Evolutionary conservation across 805 yeast species (phyloP).

Genomic region (Metschnikowia matae): DNA sequence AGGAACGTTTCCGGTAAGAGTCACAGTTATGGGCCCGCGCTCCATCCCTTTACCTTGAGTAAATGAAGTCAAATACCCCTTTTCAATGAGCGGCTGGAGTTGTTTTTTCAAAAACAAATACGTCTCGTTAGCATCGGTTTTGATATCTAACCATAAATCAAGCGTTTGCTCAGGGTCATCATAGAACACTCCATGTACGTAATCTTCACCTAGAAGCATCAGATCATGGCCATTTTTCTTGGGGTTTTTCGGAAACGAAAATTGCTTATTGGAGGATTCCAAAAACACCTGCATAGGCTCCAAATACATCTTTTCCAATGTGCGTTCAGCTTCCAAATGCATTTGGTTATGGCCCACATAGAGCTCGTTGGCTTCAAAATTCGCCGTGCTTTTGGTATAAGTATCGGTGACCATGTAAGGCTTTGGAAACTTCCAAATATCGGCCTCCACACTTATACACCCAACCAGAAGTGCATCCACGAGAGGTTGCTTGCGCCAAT

Average conservation of each 20-base stretch:
- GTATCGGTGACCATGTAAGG: constrained; percentile 30
- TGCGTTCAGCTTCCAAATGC: constrained; percentile 42
- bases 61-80: constrained; percentile 49
- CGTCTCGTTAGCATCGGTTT: constrained; percentile 48
- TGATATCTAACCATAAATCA: constrained; percentile 61
- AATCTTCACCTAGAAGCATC: constrained; percentile 7
- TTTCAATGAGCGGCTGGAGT: constrained; percentile 45
- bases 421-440: constrained; percentile 49
- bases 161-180: constrained; percentile 50
- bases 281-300: constrained; percentile 49
- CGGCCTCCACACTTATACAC: constrained; percentile 60
- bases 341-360: constrained; percentile 62
- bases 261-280: constrained; percentile 42
- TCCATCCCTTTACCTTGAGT: constrained; percentile 33
- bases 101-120: constrained; percentile 43
- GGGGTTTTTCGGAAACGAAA: not conserved
- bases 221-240: not conserved
- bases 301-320: constrained; percentile 49
- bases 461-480: constrained; percentile 57
- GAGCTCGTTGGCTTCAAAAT: constrained; percentile 26
- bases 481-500: constrained; percentile 57
- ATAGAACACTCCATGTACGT: constrained; percentile 28
- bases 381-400: constrained; percentile 20
- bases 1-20: constrained; percentile 67
- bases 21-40: constrained; percentile 56